A percentile compares a stretch with the other conserved stretches of the same genome.
These are phyloP conservation scores for Sugiyamaella chiloensis DNA, from an alignment of 805 yeast species.

Conservation along the genomic window DNA sequence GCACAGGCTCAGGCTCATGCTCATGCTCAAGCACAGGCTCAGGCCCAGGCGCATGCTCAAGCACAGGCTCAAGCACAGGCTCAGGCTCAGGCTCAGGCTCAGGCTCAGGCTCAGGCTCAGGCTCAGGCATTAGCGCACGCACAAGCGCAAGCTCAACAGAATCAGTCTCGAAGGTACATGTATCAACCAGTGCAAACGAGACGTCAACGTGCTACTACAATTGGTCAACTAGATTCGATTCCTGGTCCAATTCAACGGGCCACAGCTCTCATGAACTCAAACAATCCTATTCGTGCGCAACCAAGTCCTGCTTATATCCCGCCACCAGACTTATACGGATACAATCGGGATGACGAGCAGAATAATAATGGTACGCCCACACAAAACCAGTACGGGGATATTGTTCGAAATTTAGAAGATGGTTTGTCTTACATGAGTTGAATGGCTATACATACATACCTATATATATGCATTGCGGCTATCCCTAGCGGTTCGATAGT, in stretches of 20 bases:
- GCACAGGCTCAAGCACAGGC: slow-evolving; percentile 19
- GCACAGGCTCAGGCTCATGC: slow-evolving; percentile 14
- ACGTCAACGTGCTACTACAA: slow-evolving; percentile 38
- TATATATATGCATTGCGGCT: slow-evolving; percentile 6
- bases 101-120: slow-evolving; percentile 19
- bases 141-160: not conserved
- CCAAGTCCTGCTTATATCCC: slow-evolving; percentile 41
- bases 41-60: slow-evolving; percentile 21
- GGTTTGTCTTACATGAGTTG: slow-evolving; percentile 25
- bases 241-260: slow-evolving; percentile 42
- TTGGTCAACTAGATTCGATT: slow-evolving; percentile 39
- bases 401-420: slow-evolving; percentile 32
- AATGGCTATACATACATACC: slow-evolving; percentile 3
- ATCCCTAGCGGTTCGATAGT: too few relatives aligned
- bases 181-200: slow-evolving; percentile 14
- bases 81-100: slow-evolving; percentile 17
- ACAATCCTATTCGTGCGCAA: slow-evolving; percentile 37
- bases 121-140: not conserved
- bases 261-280: slow-evolving; percentile 39
- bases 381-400: slow-evolving; percentile 23
- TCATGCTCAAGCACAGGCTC: slow-evolving; percentile 25
- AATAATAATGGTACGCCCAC: not conserved
- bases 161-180: not conserved
- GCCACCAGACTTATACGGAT: slow-evolving; percentile 34
- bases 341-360: slow-evolving; percentile 4